phyloP scores from a whole-genome alignment of 2,329 filamentous ascomycete genomes.

The Talaromyces sp. region DNA sequence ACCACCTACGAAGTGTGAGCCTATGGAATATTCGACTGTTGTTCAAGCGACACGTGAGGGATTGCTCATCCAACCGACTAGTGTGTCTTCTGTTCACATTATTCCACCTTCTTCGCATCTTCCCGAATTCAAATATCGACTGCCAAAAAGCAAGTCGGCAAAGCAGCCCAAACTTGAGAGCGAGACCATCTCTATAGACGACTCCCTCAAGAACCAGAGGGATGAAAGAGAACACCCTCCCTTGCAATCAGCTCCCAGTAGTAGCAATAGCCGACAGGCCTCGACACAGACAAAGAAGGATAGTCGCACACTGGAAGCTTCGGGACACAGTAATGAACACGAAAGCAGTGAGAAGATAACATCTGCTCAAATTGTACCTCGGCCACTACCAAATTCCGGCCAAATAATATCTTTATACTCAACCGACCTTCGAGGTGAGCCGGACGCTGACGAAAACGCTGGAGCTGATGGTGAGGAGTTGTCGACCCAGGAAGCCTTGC shows the following conservation, averaged over 20 bases:
- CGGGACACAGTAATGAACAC: background rate
- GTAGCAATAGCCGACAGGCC: background rate
- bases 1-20: background rate
- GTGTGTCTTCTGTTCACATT: constrained; percentile 23
- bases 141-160: constrained; percentile 12
- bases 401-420: constrained; percentile 35
- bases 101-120: constrained; percentile 34
- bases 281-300: background rate
- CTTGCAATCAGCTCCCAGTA: background rate
- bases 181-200: background rate
- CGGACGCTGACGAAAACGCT: constrained; percentile 15
- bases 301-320: background rate
- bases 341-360: constrained; percentile 24
- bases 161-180: constrained; percentile 5
- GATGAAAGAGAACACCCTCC: background rate
- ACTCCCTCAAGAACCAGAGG: background rate
- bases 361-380: constrained; percentile 34
- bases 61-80: background rate
- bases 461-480: constrained; percentile 28
- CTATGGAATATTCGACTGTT: background rate
- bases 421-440: constrained; percentile 22
- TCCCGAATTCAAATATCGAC: constrained; percentile 36
- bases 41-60: background rate
- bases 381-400: constrained; percentile 24
- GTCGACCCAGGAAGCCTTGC: constrained; percentile 37